These are phyloP conservation scores for Boletales sp. DNA, from an alignment of 768 basidiomycete genomes.

Conservation along the genomic window DNA sequence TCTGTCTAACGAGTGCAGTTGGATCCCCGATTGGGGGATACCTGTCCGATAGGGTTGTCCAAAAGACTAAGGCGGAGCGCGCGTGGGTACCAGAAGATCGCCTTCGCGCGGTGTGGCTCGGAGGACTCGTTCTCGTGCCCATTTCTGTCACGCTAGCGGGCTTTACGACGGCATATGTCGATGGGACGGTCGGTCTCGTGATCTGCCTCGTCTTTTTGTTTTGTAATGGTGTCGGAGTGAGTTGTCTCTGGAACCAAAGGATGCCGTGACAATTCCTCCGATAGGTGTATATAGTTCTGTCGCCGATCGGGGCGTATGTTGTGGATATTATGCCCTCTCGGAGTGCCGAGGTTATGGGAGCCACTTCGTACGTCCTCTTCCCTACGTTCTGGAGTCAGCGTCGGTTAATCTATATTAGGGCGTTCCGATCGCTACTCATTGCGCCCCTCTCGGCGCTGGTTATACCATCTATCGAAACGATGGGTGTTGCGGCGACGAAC, in stretches of 20 bases:
- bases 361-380: slow-evolving; percentile 40
- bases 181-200: slow-evolving; percentile 45
- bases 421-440: slow-evolving; percentile 19
- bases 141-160: slow-evolving; percentile 48
- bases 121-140: slow-evolving; percentile 48
- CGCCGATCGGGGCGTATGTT: slow-evolving; percentile 54
- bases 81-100: slow-evolving; percentile 69
- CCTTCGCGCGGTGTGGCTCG: slow-evolving; percentile 48
- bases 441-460: slow-evolving; percentile 12
- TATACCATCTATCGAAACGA: slow-evolving; percentile 43
- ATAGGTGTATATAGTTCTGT: slow-evolving; percentile 55
- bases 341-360: slow-evolving; percentile 63
- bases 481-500: slow-evolving; percentile 52
- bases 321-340: slow-evolving; percentile 58
- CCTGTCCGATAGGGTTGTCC: slow-evolving; percentile 53
- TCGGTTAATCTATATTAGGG: slow-evolving; percentile 4
- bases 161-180: slow-evolving; percentile 46
- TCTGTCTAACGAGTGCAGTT: slow-evolving; percentile 32
- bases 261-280: background rate
- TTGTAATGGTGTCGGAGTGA: slow-evolving; percentile 62
- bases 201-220: slow-evolving; percentile 56
- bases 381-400: background rate
- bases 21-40: slow-evolving; percentile 58
- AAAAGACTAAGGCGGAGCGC: slow-evolving; percentile 45
- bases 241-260: slow-evolving; percentile 8